Evolutionary conservation across 2,329 filamentous ascomycete genomes (phyloP), one percentile per base, ranked within the genome.

Genomic region (Dothideomycetes sp.): DNA sequence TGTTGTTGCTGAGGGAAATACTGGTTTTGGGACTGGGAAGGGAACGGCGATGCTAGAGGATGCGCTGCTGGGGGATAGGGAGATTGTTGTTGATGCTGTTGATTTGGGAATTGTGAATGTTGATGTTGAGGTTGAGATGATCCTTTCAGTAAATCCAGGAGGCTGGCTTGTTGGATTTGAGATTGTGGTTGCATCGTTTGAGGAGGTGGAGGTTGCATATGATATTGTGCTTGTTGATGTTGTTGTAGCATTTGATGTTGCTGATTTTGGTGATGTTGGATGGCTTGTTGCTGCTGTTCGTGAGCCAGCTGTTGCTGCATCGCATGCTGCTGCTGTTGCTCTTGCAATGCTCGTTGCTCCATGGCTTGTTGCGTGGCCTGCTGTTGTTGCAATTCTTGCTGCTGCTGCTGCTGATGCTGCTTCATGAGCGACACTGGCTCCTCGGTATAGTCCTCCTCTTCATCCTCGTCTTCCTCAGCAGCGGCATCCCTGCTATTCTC

Each of bases 401-500:
- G 23, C 23, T 41, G 19, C 25, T 46, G 38, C 10, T 41, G 28
- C 22, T 40, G 58, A 11, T 62, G 39, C 13, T 40, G 23, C 2
- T 31, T 12, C 31, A 23, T 28, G 6, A 44, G 27, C 19, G 44
- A 31, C 24, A 24, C 29, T 10, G 46, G 38, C 18, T 28, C 20
- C 32, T 33, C 23, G 15, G 45, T 62, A 8, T 34, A 28, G 5
- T 13, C 28, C 15, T 48, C 35, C n/a, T 37, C 36, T 19, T 33
- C 23, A 16, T 46, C 62, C 5, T 33, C 33, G 8, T 19, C 30
- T 5, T 57, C 55, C 23, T 65, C 64, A 16, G 59, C 58, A 7
- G 63, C 64, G 15, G 64, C 54, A 38, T 64, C 66, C 43, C 69
- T 57, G 48, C 68, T 73, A 34, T 64, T 54, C 17, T 67, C 67